Evolutionary conservation across 352 stramenopile genomes (phyloP), one percentile per base, ranked within the genome.

Genomic region (Globisporangium megalacanthum): DNA sequence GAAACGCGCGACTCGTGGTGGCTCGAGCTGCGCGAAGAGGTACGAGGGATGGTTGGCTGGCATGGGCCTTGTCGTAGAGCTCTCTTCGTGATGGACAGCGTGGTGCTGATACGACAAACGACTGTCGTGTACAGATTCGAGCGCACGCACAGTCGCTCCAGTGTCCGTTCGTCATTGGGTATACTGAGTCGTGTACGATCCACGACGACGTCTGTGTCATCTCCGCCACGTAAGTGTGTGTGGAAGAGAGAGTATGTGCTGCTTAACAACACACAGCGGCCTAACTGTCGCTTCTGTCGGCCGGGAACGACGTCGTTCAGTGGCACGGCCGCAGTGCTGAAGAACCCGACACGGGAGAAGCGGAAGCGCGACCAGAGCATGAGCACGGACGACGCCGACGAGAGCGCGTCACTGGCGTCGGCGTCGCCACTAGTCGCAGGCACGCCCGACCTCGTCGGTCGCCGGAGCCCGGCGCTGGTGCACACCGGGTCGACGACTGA

Each of bases 1-100:
- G 96, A 99, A 62, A 98, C 96, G 0, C 73, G 97, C 58, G 97
- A 99, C 65, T 96, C 91, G 15, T 99, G 97, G 97, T 99, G 97
- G 97, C 84, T 91, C 20, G 96, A 99, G 64, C 77, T 99, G 6
- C 81, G 97, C 33, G 96, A 98, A 77, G 96, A 99, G 73, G 84
- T 92, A 48, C 8, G 54, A 49, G 44, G 9, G 14, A 5, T 6
- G 19, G 9, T 17, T 22, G 25, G 25, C 25, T 29, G 25, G 25
- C 25, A 29, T 29, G 25, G 25, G 15, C 14, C 42, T 36, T 42
- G 44, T 39, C 17, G 20, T 15, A n/a, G 17, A 6, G 1, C 20
- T 6, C 25, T 22, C 6, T 25, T 37, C 33, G 36, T 19, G 42
- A 25, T 0, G 13, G 44, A 31, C 7, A 11, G 10, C 17, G 50